Evolutionary conservation across 441 rosid genomes (phyloP).

Genomic region (Gossypium laxum): DNA sequence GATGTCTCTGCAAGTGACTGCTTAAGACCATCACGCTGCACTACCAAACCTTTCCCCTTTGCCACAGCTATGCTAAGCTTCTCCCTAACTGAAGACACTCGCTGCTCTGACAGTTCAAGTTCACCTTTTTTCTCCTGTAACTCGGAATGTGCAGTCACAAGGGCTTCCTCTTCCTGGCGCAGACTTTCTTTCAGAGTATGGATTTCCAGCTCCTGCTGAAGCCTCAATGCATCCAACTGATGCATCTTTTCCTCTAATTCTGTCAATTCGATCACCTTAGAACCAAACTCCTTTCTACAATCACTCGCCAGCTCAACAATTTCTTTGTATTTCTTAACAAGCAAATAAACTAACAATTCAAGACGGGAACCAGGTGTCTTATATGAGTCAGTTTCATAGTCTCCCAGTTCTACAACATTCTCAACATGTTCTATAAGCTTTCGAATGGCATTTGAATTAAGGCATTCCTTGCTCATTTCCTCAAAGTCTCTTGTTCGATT

Average conservation of each 20-base stretch:
- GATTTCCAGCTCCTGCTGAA: constrained; percentile 60
- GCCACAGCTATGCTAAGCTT: constrained; percentile 96
- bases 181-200: constrained; percentile 45
- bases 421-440: constrained; percentile 50
- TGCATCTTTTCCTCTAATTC: constrained; percentile 45
- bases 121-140: constrained; percentile 57
- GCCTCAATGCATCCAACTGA: constrained; percentile 36
- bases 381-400: constrained; percentile 28
- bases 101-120: constrained; percentile 83
- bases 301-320: constrained; percentile 30
- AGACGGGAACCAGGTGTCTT: constrained; percentile 35
- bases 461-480: constrained; percentile 42
- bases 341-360: constrained; percentile 57
- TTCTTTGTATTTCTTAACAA: constrained; percentile 51
- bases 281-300: constrained; percentile 38
- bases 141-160: constrained; percentile 38
- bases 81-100: constrained; percentile 76
- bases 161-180: constrained; percentile 51
- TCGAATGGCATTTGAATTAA: constrained; percentile 42
- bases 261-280: constrained; percentile 40
- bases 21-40: constrained; percentile 78
- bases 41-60: constrained; percentile 91
- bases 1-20: constrained; percentile 68
- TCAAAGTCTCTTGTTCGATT: constrained; percentile 43
- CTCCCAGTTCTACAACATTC: constrained; percentile 50